phyloP scores from a whole-genome alignment of 1,139 yeast genomes.

The Fermentozyma sake region DNA sequence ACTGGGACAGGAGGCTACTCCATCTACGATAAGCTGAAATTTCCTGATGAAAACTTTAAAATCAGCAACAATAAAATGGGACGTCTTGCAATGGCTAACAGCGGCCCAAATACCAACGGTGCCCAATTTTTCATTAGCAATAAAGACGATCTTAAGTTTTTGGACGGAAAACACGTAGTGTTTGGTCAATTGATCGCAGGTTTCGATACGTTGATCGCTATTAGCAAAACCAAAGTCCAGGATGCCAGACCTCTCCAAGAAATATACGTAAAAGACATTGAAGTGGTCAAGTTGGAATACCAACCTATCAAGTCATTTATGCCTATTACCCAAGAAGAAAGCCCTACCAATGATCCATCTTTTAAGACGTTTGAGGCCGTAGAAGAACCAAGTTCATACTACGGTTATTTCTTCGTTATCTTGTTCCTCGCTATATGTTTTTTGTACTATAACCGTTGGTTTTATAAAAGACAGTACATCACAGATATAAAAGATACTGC shows the following conservation, averaged over 20 bases:
- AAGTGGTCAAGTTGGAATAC: constrained; percentile 2
- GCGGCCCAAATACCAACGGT: constrained; percentile 40
- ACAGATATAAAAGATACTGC: constrained; percentile 27
- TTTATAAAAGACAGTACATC: constrained; percentile 21
- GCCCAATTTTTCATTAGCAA: constrained; percentile 39
- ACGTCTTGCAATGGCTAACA: constrained; percentile 40
- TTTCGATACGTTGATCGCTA: constrained; percentile 12
- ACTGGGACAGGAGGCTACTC: constrained; percentile 30
- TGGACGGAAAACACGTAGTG: constrained; percentile 55
- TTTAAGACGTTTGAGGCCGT: too few species aligned
- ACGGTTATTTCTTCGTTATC: constrained; percentile 14
- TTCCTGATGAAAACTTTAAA: constrained; percentile 36
- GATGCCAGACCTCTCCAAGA: constrained; percentile 11
- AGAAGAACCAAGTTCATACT: constrained; percentile 9
- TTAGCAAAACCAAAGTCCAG: constrained; percentile 3
- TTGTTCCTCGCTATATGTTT: constrained; percentile 8
- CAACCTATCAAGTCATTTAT: constrained; percentile 1
- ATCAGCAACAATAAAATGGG: constrained; percentile 34
- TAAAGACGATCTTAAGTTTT: constrained; percentile 11
- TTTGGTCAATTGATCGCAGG: constrained; percentile 52
- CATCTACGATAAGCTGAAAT: constrained; percentile 22
- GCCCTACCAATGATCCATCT: background rate
- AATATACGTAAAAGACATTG: constrained; percentile 19
- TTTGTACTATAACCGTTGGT: constrained; percentile 13
- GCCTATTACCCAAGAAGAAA: constrained; percentile 1